Evolutionary conservation across 768 basidiomycete genomes (phyloP).

Genomic region (Cyclocybe aegerita): DNA sequence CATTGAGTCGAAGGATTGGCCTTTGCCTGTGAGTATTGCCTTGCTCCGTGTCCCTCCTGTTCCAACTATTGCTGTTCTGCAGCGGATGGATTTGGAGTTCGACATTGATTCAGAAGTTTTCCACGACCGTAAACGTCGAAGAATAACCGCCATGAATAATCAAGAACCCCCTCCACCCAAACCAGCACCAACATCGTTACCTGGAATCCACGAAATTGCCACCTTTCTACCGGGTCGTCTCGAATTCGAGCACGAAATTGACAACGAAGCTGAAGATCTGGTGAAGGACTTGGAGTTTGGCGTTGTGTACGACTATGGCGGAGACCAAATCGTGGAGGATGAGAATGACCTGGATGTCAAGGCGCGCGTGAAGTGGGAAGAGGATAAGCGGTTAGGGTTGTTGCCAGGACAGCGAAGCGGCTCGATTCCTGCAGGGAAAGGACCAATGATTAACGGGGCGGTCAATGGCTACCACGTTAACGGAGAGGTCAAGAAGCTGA

Average conservation of each 20-base stretch:
- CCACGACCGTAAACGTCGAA: constrained; percentile 82
- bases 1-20: constrained; percentile 76
- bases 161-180: constrained; percentile 59
- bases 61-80: constrained; percentile 9
- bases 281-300: constrained; percentile 98
- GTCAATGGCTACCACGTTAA: constrained; percentile 45
- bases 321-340: constrained; percentile 78
- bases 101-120: constrained; percentile 79
- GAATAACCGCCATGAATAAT: constrained; percentile 80
- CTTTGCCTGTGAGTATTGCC: constrained; percentile 63
- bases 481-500: constrained; percentile 37
- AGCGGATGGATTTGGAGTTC: constrained; percentile 63
- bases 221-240: constrained; percentile 95
- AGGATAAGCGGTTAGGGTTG: constrained; percentile 38
- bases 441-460: constrained; percentile 39
- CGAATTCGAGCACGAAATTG: constrained; percentile 96
- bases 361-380: constrained; percentile 50
- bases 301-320: constrained; percentile 81
- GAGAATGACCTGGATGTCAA: constrained; percentile 75
- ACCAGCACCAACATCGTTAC: constrained; percentile 81
- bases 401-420: constrained; percentile 24
- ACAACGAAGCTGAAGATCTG: constrained; percentile 94
- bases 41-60: constrained; percentile 1
- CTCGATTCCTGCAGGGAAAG: constrained; percentile 36
- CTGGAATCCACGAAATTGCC: constrained; percentile 88